Percentiles rank a stretch among this genome's conserved stretches.
Evolutionary conservation across 2,329 filamentous ascomycete species (phyloP).

Genomic region (Trichoderma lentiforme): DNA sequence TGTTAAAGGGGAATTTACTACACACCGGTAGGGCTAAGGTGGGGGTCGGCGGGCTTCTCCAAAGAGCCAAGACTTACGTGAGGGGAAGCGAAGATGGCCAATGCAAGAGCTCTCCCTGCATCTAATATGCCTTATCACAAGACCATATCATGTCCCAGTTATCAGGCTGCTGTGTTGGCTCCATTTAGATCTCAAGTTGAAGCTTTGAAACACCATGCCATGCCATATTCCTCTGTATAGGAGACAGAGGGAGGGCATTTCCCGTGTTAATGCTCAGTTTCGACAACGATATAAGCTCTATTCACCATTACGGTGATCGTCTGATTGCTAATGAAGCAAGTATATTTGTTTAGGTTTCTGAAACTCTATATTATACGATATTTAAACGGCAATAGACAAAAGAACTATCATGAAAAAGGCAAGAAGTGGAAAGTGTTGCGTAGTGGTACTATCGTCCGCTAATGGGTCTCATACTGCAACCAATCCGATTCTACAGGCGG

Average conservation of each 20-base stretch:
- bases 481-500: background rate
- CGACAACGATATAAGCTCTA: no score
- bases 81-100: background rate
- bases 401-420: background rate
- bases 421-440: background rate
- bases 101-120: background rate
- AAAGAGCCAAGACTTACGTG: background rate
- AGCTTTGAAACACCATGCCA: background rate
- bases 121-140: background rate
- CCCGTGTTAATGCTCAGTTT: no score
- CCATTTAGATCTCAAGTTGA: background rate
- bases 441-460: background rate
- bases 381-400: background rate
- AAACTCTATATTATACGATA: background rate
- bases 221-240: no score
- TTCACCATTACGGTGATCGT: no score
- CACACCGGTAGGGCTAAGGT: background rate
- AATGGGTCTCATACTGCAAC: background rate
- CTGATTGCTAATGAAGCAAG: no score
- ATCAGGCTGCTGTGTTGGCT: background rate
- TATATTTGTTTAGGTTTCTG: background rate
- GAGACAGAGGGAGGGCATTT: no score
- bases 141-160: background rate
- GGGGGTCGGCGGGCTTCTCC: background rate
- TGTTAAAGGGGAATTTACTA: background rate